Conservation (phyloP, 805 yeast genomes). For the Myxozyma geophila region DNA sequence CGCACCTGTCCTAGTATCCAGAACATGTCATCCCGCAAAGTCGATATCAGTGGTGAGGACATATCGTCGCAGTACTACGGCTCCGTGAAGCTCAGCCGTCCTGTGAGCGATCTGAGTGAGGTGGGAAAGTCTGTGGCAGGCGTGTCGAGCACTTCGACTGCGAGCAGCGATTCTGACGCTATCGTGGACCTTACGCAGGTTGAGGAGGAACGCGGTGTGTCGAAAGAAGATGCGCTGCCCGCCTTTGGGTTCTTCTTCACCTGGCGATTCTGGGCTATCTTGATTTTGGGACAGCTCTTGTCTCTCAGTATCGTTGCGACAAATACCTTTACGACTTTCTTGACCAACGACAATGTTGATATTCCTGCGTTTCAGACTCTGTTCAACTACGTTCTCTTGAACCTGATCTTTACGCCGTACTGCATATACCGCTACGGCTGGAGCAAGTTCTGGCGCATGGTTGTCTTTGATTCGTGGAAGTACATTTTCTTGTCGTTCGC, state of each 20-base stretch:
- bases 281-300: slow-evolving; percentile 50
- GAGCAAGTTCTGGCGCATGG: slow-evolving; percentile 44
- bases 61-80: background rate
- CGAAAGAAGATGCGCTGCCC: background rate
- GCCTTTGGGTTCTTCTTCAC: slow-evolving; percentile 42
- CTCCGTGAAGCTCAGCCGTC: slow-evolving; percentile 10
- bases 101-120: slow-evolving; percentile 16
- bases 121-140: background rate
- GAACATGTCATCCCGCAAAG: background rate
- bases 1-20: background rate
- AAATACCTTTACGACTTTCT: slow-evolving; percentile 50
- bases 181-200: background rate
- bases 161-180: background rate
- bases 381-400: slow-evolving; percentile 49
- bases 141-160: background rate
- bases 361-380: slow-evolving; percentile 54
- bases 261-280: slow-evolving; percentile 49
- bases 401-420: slow-evolving; percentile 48
- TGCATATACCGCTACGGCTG: slow-evolving; percentile 49
- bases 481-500: slow-evolving; percentile 51
- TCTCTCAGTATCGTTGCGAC: slow-evolving; percentile 51
- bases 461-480: slow-evolving; percentile 50
- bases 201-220: background rate
- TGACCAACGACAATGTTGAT: slow-evolving; percentile 47
- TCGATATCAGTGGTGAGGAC: background rate